Evolutionary conservation across 441 rosid species (phyloP).

Genomic region (Flueggea neowawraea): DNA sequence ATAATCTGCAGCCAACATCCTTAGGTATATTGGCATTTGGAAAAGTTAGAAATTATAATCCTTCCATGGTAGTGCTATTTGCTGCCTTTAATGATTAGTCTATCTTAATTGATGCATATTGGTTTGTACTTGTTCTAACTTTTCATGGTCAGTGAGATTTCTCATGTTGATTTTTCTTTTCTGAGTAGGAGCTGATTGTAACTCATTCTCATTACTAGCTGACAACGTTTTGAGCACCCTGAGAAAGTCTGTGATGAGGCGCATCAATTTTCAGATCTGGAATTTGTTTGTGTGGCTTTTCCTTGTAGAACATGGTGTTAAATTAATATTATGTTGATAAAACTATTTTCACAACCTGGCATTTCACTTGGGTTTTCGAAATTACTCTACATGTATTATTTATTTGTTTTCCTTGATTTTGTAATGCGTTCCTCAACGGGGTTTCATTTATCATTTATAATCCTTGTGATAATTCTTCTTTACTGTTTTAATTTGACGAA

Average conservation of each 20-base stretch:
- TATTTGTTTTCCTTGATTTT: too few relatives aligned
- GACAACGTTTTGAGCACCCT: conserved; percentile 56
- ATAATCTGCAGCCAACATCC: conserved; percentile 12
- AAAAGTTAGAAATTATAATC: too few relatives aligned
- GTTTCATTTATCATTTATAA: neutral
- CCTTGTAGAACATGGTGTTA: too few relatives aligned
- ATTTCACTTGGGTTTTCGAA: too few relatives aligned
- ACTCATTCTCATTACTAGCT: conserved; percentile 32
- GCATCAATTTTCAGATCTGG: conserved; percentile 60
- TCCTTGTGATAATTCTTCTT: neutral
- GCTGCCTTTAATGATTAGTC: conserved; percentile 8
- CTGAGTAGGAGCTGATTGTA: conserved; percentile 22
- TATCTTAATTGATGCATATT: neutral
- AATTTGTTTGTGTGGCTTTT: conserved; percentile 2
- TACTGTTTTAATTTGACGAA: neutral
- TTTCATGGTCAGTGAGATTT: neutral
- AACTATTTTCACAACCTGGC: neutral
- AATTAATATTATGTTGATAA: neutral
- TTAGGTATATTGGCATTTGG: too few relatives aligned
- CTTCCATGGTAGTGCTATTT: neutral
- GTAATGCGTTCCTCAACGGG: too few relatives aligned
- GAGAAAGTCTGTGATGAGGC: conserved; percentile 66
- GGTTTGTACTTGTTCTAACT: neutral
- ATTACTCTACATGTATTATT: too few relatives aligned
- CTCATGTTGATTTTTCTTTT: conserved; percentile 4